Conservation (phyloP, 2,329 filamentous ascomycete species). For the Phyllosticta citribraziliensis region DNA sequence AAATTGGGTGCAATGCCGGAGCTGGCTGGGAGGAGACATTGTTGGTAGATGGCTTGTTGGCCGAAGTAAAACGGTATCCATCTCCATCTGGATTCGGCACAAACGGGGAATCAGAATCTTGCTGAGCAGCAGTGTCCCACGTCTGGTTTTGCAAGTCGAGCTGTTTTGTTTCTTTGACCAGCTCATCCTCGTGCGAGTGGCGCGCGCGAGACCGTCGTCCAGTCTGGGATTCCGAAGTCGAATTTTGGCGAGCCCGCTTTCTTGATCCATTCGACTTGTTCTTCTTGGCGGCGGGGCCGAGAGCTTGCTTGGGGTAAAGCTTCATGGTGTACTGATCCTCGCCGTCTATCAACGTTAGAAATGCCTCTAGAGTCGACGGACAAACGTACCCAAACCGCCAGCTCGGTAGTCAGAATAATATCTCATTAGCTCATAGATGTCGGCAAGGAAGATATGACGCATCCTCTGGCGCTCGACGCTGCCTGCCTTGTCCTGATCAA, state of each 20-base stretch:
- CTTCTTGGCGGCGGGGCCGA: conserved; percentile 1
- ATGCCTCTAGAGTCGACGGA: background rate
- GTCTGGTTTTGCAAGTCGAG: conserved; percentile 1
- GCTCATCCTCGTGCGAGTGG: background rate
- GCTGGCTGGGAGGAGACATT: background rate
- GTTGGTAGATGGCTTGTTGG: background rate
- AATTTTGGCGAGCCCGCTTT: conserved; percentile 6
- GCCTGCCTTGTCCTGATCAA: conserved; percentile 8
- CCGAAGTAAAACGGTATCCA: background rate
- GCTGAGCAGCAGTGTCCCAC: conserved; percentile 1
- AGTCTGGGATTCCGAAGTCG: background rate
- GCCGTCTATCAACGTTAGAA: background rate
- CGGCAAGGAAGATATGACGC: conserved; percentile 4
- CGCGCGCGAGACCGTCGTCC: background rate
- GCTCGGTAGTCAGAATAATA: conserved; percentile 3
- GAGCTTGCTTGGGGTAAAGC: conserved; percentile 9
- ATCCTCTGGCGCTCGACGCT: conserved; percentile 5
- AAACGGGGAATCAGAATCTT: background rate
- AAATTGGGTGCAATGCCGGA: conserved; percentile 1
- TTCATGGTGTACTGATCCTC: conserved; percentile 4
- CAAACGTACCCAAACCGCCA: conserved; percentile 9
- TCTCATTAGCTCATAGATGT: conserved; percentile 7
- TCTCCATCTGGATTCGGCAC: background rate
- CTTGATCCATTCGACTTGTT: background rate
- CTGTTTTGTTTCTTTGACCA: conserved; percentile 1